Conservation (phyloP, 2,329 filamentous ascomycete genomes). For the Gremmenia infestans region DNA sequence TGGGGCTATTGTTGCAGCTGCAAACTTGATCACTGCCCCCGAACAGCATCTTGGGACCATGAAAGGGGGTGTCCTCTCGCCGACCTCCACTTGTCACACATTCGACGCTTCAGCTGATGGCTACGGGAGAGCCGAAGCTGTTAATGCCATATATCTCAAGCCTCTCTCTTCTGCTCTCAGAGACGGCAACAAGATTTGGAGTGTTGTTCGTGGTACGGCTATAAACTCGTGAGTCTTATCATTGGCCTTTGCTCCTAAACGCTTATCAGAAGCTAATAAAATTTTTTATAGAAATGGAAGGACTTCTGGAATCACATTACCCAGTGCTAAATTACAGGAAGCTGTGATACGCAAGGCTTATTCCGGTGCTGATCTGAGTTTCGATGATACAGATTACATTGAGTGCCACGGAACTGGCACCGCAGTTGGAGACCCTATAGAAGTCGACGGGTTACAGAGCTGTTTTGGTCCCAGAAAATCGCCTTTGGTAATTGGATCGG, state of each 20-base stretch:
- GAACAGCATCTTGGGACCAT: constrained; percentile 15
- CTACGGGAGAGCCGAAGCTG: constrained; percentile 59
- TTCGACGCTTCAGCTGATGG: constrained; percentile 57
- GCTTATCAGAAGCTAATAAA: constrained; percentile 4
- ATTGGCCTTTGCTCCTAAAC: neutral
- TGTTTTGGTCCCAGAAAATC: neutral
- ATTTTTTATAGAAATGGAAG: constrained; percentile 47
- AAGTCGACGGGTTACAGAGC: constrained; percentile 8
- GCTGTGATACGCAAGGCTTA: constrained; percentile 16
- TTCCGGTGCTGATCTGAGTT: constrained; percentile 3
- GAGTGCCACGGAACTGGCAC: constrained; percentile 17
- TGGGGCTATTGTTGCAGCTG: constrained; percentile 18
- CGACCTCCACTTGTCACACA: constrained; percentile 48
- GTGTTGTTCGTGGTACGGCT: constrained; percentile 48
- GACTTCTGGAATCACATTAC: constrained; percentile 52
- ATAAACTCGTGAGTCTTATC: constrained; percentile 35
- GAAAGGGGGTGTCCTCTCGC: constrained; percentile 15
- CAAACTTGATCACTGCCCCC: constrained; percentile 15
- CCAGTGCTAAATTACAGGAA: constrained; percentile 40
- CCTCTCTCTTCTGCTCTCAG: constrained; percentile 52
- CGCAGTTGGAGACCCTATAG: constrained; percentile 14
- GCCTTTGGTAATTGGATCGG: constrained; percentile 9
- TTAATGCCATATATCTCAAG: constrained; percentile 55
- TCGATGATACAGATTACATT: constrained; percentile 8
- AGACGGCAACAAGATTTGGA: constrained; percentile 51